These are phyloP conservation scores for Spizellomyces punctatus DNA, from an alignment of 192 early-diverging fungal genomes.

Conservation along the genomic window DNA sequence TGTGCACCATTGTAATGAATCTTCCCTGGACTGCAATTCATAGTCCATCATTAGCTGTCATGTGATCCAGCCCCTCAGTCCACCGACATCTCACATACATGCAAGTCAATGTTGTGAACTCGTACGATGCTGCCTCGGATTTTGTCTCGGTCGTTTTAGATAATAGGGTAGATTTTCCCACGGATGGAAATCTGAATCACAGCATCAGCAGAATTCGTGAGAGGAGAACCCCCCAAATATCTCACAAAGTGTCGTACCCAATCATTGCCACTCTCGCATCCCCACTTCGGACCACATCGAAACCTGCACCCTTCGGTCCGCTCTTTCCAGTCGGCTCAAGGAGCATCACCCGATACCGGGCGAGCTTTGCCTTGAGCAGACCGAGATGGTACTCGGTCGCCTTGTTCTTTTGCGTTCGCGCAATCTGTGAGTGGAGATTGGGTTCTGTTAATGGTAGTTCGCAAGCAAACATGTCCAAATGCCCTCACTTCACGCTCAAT, in stretches of 20 bases:
- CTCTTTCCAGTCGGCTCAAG: slow-evolving; percentile 49
- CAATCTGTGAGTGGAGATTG: slow-evolving; percentile 57
- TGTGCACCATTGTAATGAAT: slow-evolving; percentile 93
- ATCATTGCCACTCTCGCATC: slow-evolving; percentile 95
- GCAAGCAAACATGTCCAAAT: neutral
- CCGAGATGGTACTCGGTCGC: slow-evolving; percentile 96
- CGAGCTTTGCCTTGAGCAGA: slow-evolving; percentile 94
- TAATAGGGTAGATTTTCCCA: slow-evolving; percentile 97
- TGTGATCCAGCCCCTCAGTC: neutral
- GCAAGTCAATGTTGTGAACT: slow-evolving; percentile 96
- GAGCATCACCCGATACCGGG: slow-evolving; percentile 55
- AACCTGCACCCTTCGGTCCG: slow-evolving; percentile 74
- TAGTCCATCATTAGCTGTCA: neutral
- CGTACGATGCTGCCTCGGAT: slow-evolving; percentile 74
- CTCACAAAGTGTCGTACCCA: slow-evolving; percentile 47
- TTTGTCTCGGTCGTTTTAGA: slow-evolving; percentile 90
- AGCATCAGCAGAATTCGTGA: neutral
- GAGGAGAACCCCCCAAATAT: neutral
- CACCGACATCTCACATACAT: slow-evolving; percentile 45
- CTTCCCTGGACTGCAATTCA: slow-evolving; percentile 70
- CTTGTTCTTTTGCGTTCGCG: slow-evolving; percentile 98
- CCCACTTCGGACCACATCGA: slow-evolving; percentile 97
- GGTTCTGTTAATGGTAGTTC: neutral
- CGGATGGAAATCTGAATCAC: slow-evolving; percentile 83
- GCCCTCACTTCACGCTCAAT: slow-evolving; percentile 28